Base-by-base conservation (phyloP, 306 rosid species). In the Delonix regia region DNA sequence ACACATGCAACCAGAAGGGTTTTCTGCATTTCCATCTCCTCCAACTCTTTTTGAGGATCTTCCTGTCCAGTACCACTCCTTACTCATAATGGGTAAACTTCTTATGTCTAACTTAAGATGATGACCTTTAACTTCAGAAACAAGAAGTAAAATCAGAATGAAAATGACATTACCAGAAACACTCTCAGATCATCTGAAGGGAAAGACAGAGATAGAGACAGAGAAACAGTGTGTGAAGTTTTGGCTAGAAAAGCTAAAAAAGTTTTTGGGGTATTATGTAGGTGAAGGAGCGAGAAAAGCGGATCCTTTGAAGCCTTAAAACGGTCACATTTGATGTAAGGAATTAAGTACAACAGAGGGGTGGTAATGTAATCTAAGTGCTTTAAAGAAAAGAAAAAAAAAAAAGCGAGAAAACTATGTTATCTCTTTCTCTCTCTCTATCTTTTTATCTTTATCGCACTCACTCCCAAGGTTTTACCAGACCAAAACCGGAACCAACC, bases 1-100 rank as follows among this genome's bases (percentile, higher is more conserved):
- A 79, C 90, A 82, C 94, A 95, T 87, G 86, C 99, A 95, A 53
- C 99, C 98, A 14, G 94, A 83, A 73, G 91, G 55, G 57, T 81
- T 65, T 36, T 84, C 69, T 59, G 85, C 51, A 47, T 21, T 64
- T 38, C 48, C 70, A 34, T 48, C 74, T 24, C 22, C 71, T 30
- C 85, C 81, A 30, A 86, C 76, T 85, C 81, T 84, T 79, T 83
- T 89, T 74, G 90, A 85, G 42, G 89, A 72, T 69, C 77, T 87
- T 86, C 87, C 90, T 15, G 79, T 76, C 90, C 96, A 86, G 57
- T 87, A 57, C 93, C 95, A 88, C n/a, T 90, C 92, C 80, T 84
- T 90, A 15, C 92, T 94, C 95, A 92, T 91, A 44, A 74, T 83
- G 61, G 78, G 77, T 53, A 69, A 68, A 27, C 59, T 27, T 53